Evolutionary conservation across 306 rosid species (phyloP).

Genomic region (Cicer pinnatifidum): DNA sequence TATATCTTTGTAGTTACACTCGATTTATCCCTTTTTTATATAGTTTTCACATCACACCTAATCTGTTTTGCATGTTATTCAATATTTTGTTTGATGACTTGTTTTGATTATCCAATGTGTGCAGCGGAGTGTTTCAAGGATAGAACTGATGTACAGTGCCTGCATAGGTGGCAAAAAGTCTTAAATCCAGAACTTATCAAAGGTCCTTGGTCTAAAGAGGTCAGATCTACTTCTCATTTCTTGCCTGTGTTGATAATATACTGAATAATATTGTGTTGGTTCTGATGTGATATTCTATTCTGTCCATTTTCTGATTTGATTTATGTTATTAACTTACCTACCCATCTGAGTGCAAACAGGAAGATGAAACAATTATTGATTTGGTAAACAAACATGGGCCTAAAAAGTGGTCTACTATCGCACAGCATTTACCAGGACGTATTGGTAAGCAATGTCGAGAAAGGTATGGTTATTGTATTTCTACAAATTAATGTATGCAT

Average conservation of each 20-base stretch:
- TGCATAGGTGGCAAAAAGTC: conserved; percentile 99
- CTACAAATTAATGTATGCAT: conserved; percentile 13
- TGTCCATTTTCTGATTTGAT: conserved; percentile 12
- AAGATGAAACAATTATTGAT: conserved; percentile 80
- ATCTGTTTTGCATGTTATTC: conserved; percentile 1
- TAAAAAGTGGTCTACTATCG: conserved; percentile 95
- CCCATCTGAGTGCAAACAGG: conserved; percentile 60
- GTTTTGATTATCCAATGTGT: conserved; percentile 45
- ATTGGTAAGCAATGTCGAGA: conserved; percentile 99
- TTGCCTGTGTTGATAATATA: conserved; percentile 21
- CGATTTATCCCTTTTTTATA: background rate
- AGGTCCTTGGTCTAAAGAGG: conserved; percentile 99
- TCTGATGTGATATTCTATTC: background rate
- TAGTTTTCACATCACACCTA: conserved; percentile 3
- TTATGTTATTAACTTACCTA: conserved; percentile 35
- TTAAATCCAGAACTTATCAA: conserved; percentile 95
- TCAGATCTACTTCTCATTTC: conserved; percentile 44
- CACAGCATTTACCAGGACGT: conserved; percentile 94
- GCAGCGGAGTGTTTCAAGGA: conserved; percentile 95
- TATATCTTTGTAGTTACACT: background rate
- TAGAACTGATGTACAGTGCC: conserved; percentile 96
- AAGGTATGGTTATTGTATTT: conserved; percentile 65
- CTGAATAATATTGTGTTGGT: conserved; percentile 16
- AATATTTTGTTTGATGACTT: conserved; percentile 33
- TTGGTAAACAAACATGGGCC: conserved; percentile 85